Evolutionary conservation across 768 basidiomycete species (phyloP), one percentile per base, ranked within the genome.

Genomic region (Russula vinacea): DNA sequence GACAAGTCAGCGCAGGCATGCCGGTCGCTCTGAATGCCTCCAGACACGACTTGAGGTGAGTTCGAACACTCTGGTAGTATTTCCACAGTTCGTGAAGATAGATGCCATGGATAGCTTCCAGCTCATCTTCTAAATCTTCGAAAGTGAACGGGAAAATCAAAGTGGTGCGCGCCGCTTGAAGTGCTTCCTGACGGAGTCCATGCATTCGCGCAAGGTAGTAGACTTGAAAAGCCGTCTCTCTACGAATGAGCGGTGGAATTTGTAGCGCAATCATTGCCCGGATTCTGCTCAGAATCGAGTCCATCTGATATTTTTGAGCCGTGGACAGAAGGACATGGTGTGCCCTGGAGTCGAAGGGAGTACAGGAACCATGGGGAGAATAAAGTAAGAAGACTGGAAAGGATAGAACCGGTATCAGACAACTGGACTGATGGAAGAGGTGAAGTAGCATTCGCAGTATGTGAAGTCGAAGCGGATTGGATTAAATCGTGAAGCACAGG

Each of bases 401-500:
- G 44, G 2, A 37, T 58, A 9, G 37, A 1, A 16, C 42, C 42
- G 24, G 26, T 40, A 11, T 64, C 62, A 7, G 57, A 10, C 0
- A 64, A 33, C 24, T 64, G 33, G 5, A 64, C 57, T 1, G 45
- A 47, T 13, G 45, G 22, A 24, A 47, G 45, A 13, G 45, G 10
- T 47, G 45, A 22, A 22, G 45, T 47, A 2, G 45, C n/a, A 47
- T 47, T 22, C 3, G 22, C 22, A 13, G n/a, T 11, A 19, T 24
- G 45, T 22, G 45, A 22, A 47, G 9, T 47, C 4, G 45, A 47
- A 22, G 45, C 11, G 10, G 45, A 47, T 42, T 33, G 39, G 32
- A 62, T 33, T 13, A 26, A 14, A 2, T 47, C 26, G 40, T 68
- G 68, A 64, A 82, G 76, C n/a, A 82, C 72, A 1, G 77, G 69